A percentile compares a stretch with the other conserved stretches of the same genome.
Conservation (phyloP, 306 rosid species). For the Vicia sativa region DNA sequence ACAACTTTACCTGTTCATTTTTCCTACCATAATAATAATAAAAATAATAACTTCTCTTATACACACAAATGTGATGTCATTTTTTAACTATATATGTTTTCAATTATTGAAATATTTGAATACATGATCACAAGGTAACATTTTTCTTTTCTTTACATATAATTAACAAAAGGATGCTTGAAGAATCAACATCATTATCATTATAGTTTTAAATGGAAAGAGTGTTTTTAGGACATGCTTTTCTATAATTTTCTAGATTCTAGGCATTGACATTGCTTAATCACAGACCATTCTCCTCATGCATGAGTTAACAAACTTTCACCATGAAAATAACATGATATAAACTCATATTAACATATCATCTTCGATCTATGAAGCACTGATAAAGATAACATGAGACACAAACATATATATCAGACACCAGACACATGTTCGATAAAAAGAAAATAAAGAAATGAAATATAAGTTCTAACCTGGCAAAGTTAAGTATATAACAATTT, state of each 20-base stretch:
- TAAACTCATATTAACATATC: slow-evolving; percentile 39
- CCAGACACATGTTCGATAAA: too few species aligned
- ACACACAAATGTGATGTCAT: slow-evolving; percentile 39
- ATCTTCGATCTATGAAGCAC: not conserved
- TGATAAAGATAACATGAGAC: slow-evolving; percentile 3
- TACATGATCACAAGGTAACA: slow-evolving; percentile 30
- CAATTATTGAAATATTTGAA: slow-evolving; percentile 41
- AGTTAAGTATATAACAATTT: slow-evolving; percentile 23
- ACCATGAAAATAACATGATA: slow-evolving; percentile 28
- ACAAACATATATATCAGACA: slow-evolving; percentile 17
- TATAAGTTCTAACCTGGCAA: slow-evolving; percentile 43
- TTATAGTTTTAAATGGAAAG: slow-evolving; percentile 28
- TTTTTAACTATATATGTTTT: slow-evolving; percentile 34
- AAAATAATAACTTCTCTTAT: slow-evolving; percentile 40
- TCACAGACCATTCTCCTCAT: slow-evolving; percentile 43
- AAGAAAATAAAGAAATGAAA: slow-evolving; percentile 20
- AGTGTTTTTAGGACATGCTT: slow-evolving; percentile 34
- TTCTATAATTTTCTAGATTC: slow-evolving; percentile 8
- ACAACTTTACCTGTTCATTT: slow-evolving; percentile 40
- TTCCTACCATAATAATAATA: slow-evolving; percentile 45
- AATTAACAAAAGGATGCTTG: slow-evolving; percentile 16
- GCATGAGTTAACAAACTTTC: slow-evolving; percentile 23
- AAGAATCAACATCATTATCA: slow-evolving; percentile 36
- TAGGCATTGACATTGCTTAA: slow-evolving; percentile 6
- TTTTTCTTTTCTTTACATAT: slow-evolving; percentile 44